These are phyloP conservation scores for Populus hybrid DNA, from an alignment of 441 rosid species.

Conservation along the genomic window DNA sequence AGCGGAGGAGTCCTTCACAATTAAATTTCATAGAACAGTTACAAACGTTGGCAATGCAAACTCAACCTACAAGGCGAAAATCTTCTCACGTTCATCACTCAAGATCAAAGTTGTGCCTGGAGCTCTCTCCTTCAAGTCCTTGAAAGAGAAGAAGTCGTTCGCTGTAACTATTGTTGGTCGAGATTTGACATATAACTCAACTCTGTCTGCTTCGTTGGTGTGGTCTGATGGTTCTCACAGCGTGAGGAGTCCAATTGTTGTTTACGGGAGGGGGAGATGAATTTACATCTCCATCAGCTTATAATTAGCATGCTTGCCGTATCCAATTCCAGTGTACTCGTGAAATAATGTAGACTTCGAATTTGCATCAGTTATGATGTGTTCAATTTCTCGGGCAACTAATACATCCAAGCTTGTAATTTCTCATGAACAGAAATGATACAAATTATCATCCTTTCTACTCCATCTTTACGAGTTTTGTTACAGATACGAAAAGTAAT, in stretches of 20 bases:
- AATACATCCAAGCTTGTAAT: too few relatives aligned
- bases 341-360: too few relatives aligned
- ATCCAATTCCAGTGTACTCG: too few relatives aligned
- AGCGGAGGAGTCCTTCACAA: constrained; percentile 12
- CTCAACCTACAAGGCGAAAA: constrained; percentile 30
- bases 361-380: too few relatives aligned
- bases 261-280: constrained; percentile 4
- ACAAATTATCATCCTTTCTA: too few relatives aligned
- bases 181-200: constrained; percentile 18
- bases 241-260: constrained; percentile 58
- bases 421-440: too few relatives aligned
- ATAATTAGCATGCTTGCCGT: neutral
- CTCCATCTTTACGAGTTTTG: too few relatives aligned
- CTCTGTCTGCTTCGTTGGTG: constrained; percentile 39
- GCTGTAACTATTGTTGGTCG: constrained; percentile 32
- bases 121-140: constrained; percentile 37
- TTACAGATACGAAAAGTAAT: too few relatives aligned
- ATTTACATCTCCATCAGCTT: neutral
- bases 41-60: constrained; percentile 51
- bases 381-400: too few relatives aligned
- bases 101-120: constrained; percentile 43
- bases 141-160: constrained; percentile 46
- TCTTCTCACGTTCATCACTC: constrained; percentile 28
- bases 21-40: constrained; percentile 43
- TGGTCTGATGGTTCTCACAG: constrained; percentile 55